Conservation (phyloP, 371 early-diverging fungal genomes). For the Batkoa obscura region DNA sequence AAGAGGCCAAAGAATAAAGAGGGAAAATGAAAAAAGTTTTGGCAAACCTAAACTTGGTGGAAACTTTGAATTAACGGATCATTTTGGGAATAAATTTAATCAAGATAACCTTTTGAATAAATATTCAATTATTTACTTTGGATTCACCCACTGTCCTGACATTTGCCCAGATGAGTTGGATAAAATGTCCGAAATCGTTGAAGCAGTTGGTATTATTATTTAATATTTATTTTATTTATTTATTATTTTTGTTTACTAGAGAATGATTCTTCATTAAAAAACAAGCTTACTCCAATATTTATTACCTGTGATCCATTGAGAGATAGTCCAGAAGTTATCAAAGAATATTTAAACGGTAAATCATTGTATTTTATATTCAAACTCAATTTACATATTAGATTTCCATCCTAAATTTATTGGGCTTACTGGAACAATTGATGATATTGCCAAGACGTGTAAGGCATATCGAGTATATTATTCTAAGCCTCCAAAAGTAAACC, state of each 20-base stretch:
- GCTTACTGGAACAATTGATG: conserved; percentile 70
- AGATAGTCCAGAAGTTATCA: conserved; percentile 65
- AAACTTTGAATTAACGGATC: conserved; percentile 69
- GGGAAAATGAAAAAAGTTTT: conserved; percentile 13
- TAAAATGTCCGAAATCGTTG: conserved; percentile 84
- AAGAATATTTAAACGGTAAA: conserved; percentile 59
- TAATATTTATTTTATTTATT: too few species aligned
- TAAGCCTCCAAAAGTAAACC: conserved; percentile 65
- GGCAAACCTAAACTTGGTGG: conserved; percentile 89
- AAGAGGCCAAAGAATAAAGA: conserved; percentile 14
- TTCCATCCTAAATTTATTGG: conserved; percentile 87
- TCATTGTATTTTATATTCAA: neutral
- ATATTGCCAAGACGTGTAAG: conserved; percentile 68
- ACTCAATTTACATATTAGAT: conserved; percentile 21
- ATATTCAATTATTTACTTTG: conserved; percentile 85
- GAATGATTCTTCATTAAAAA: too few species aligned
- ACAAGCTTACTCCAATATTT: conserved; percentile 63
- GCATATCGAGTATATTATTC: conserved; percentile 84
- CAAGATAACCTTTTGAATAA: conserved; percentile 55
- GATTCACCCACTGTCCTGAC: conserved; percentile 96
- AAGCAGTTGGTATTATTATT: conserved; percentile 34
- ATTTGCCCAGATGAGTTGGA: conserved; percentile 97
- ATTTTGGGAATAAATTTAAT: conserved; percentile 38
- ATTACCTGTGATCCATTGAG: conserved; percentile 93
- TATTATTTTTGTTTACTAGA: too few species aligned